These are phyloP conservation scores for Phyllostachys edulis DNA, from an alignment of 176 grass and related monocot species.

Conservation along the genomic window DNA sequence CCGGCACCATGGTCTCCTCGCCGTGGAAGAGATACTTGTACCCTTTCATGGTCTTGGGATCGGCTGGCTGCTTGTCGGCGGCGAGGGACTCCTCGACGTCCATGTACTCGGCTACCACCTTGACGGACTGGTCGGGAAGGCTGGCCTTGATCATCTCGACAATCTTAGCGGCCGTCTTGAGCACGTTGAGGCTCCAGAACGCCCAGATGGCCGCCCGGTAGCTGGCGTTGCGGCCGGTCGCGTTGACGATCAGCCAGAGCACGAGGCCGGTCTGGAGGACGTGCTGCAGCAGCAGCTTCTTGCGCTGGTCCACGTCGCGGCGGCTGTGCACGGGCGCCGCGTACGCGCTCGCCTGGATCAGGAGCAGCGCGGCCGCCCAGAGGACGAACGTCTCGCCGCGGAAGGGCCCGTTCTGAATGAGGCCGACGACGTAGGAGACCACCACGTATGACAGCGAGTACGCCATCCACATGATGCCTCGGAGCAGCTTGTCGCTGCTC, in stretches of 20 bases:
- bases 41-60: slow-evolving; percentile 35
- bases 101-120: slow-evolving; percentile 61
- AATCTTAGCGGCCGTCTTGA: slow-evolving; percentile 52
- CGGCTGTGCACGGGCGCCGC: slow-evolving; percentile 46
- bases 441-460: slow-evolving; percentile 58
- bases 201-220: slow-evolving; percentile 42
- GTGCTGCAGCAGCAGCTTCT: slow-evolving; percentile 60
- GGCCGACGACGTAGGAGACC: slow-evolving; percentile 53
- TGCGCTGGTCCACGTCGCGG: slow-evolving; percentile 49
- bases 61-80: neutral
- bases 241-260: slow-evolving; percentile 38
- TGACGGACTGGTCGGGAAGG: slow-evolving; percentile 45
- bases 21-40: slow-evolving; percentile 62
- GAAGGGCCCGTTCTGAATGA: slow-evolving; percentile 57
- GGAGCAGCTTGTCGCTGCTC: slow-evolving; percentile 53
- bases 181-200: slow-evolving; percentile 51
- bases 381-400: slow-evolving; percentile 58
- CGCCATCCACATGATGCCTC: slow-evolving; percentile 50
- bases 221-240: slow-evolving; percentile 43
- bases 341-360: slow-evolving; percentile 49
- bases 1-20: slow-evolving; percentile 34
- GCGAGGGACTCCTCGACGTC: slow-evolving; percentile 23
- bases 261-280: slow-evolving; percentile 48
- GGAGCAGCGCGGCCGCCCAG: slow-evolving; percentile 50
- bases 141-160: slow-evolving; percentile 43